These are phyloP conservation scores for Leucocoprinus sp. DNA, from an alignment of 768 basidiomycete genomes.

Conservation along the genomic window DNA sequence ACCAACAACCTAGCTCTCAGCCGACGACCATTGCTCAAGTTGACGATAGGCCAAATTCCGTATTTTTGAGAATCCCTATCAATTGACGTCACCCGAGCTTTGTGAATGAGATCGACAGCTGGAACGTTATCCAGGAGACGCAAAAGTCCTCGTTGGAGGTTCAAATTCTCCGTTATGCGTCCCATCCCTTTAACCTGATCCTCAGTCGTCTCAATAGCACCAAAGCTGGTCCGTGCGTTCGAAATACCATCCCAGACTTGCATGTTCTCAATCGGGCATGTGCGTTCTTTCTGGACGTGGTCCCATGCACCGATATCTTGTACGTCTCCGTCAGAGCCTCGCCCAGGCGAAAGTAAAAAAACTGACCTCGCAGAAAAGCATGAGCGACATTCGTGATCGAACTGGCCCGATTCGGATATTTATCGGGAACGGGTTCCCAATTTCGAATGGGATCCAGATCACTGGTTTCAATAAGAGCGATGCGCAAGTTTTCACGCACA, in stretches of 20 bases:
- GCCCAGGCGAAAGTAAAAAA: no score
- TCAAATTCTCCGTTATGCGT: constrained; percentile 84
- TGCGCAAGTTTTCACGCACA: constrained; percentile 44
- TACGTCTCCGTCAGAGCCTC: neutral
- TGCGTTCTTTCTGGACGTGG: constrained; percentile 59
- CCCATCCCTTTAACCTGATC: constrained; percentile 48
- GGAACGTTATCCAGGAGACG: constrained; percentile 45
- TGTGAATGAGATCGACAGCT: constrained; percentile 59
- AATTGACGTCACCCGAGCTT: constrained; percentile 69
- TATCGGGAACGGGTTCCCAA: constrained; percentile 51
- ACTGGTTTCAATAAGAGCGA: constrained; percentile 77
- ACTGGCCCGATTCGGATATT: constrained; percentile 79
- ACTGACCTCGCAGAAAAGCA: constrained; percentile 57
- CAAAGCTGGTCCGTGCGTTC: constrained; percentile 69
- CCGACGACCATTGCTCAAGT: constrained; percentile 57
- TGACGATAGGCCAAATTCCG: constrained; percentile 76
- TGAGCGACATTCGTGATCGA: constrained; percentile 75
- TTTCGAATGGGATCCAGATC: constrained; percentile 58
- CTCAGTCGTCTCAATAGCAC: constrained; percentile 36
- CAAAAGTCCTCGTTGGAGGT: constrained; percentile 82
- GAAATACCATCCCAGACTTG: constrained; percentile 95
- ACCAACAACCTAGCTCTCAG: constrained; percentile 74
- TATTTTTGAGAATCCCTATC: constrained; percentile 37
- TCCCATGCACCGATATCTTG: constrained; percentile 82
- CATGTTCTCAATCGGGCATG: constrained; percentile 75